Evolutionary conservation across 805 yeast genomes (phyloP).

Genomic region (Candida alai): DNA sequence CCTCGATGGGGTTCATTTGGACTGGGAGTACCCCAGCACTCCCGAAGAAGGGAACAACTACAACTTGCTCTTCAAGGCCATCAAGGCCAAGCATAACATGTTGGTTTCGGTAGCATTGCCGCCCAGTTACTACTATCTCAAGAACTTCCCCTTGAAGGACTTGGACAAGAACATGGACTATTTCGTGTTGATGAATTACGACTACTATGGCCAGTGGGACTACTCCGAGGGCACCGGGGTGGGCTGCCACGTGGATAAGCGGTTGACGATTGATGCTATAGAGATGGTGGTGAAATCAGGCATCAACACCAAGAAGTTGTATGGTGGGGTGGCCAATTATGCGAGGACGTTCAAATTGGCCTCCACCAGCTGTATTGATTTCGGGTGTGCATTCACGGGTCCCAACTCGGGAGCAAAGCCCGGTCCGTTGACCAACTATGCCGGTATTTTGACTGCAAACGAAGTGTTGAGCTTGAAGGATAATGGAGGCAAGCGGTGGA

Average conservation of each 20-base stretch:
- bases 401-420: conserved; percentile 10
- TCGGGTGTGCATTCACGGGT: conserved; percentile 14
- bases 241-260: conserved; percentile 15
- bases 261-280: conserved; percentile 9
- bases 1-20: conserved; percentile 19
- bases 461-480: conserved; percentile 13
- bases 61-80: conserved; percentile 11
- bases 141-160: conserved; percentile 15
- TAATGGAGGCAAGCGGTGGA: conserved; percentile 11
- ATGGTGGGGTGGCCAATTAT: conserved; percentile 20
- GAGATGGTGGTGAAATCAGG: conserved; percentile 17
- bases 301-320: conserved; percentile 14
- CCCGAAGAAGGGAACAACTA: conserved; percentile 14
- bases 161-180: conserved; percentile 15
- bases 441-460: conserved; percentile 14
- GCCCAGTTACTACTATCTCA: conserved; percentile 14
- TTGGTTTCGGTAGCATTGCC: conserved; percentile 18
- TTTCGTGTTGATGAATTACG: conserved; percentile 17
- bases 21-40: conserved; percentile 19
- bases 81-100: conserved; percentile 11
- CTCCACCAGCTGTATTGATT: conserved; percentile 10
- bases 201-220: conserved; percentile 15
- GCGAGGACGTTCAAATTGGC: conserved; percentile 14
- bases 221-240: conserved; percentile 4
- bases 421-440: conserved; percentile 10